Base-by-base conservation (phyloP, 441 rosid genomes). In the Populus hybrid region DNA sequence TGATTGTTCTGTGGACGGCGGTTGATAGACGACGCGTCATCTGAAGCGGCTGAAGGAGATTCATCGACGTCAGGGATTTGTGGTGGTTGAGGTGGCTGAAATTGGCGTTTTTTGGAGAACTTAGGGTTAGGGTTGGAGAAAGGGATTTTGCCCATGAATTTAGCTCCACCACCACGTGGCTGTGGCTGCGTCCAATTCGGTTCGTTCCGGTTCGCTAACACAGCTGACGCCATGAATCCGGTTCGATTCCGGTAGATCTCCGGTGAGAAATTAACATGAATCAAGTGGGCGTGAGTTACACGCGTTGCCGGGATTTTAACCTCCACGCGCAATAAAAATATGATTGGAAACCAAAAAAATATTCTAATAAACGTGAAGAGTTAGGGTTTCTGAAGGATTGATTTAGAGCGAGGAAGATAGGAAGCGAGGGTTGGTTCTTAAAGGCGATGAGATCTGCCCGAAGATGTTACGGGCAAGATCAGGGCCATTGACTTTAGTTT, bases 391-490 rank as follows among this genome's bases (percentile, higher is more conserved):
- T 21, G 28, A 68, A 75, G 74, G 81, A 73, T 28, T 28, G 70
- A 64, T 69, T 77, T 73, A 70, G 84, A 84, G 87, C 89, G 89
- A 82, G 73, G 87, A 85, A 81, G 71, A 78, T 68, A 75, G 82
- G 26, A 18, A 84, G 84, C 77, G 67, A 70, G 74, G 85, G 81
- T 69, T 82, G 79, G 74, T 35, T 83, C 89, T 91, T 91, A 90
- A 91, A 91, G 93, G 86, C 87, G 24, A 80, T 61, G 78, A 87
- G 92, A 88, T 89, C 93, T 90, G 86, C 89, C 95, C 91, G 82
- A 1, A 0, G 8, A 7, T 6, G 9, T 23, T 8, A 35, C 86
- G 91, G 91, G 90, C 87, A 85, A 45, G 3, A 59, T 79, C 76
- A 11, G 14, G n/a, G 11, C 85, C 90, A 84, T 84, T 72, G 66